These are phyloP conservation scores for Aspergillus calidoustus DNA, from an alignment of 2,329 filamentous ascomycete species.

Conservation along the genomic window DNA sequence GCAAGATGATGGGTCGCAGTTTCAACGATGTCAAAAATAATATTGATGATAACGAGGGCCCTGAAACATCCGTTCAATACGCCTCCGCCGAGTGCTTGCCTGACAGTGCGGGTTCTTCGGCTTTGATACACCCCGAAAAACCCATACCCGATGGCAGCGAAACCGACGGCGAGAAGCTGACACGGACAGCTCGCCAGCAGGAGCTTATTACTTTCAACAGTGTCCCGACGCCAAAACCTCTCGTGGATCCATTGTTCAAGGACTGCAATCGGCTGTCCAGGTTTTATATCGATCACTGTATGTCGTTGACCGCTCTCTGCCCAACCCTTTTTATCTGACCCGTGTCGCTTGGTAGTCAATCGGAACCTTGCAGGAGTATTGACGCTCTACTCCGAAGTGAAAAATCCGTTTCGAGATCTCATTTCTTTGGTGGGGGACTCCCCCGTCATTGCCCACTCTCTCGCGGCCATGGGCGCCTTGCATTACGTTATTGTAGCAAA, in stretches of 20 bases:
- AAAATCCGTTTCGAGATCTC: slow-evolving; percentile 56
- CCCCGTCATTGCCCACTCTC: slow-evolving; percentile 51
- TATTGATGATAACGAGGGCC: neutral
- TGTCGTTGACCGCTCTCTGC: slow-evolving; percentile 18
- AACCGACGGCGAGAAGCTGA: slow-evolving; percentile 2
- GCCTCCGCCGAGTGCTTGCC: neutral
- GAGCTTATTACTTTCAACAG: slow-evolving; percentile 20
- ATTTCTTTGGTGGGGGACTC: slow-evolving; percentile 51
- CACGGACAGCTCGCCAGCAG: slow-evolving; percentile 3
- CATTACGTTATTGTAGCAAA: slow-evolving; percentile 50
- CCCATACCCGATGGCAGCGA: neutral
- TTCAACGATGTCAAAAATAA: slow-evolving; percentile 46
- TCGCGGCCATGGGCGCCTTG: slow-evolving; percentile 54
- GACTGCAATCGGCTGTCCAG: slow-evolving; percentile 50
- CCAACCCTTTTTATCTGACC: slow-evolving; percentile 22
- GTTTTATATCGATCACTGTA: slow-evolving; percentile 54
- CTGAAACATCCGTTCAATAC: neutral
- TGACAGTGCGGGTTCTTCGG: neutral
- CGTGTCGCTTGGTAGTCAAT: slow-evolving; percentile 33
- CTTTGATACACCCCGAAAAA: neutral
- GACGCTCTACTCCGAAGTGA: slow-evolving; percentile 52
- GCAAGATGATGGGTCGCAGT: slow-evolving; percentile 58
- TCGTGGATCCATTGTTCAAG: slow-evolving; percentile 54
- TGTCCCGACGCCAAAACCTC: slow-evolving; percentile 41
- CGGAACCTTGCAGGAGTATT: slow-evolving; percentile 50